These are phyloP conservation scores for Pilobolus umbonatus DNA, from an alignment of 192 early-diverging fungal species.

Conservation along the genomic window DNA sequence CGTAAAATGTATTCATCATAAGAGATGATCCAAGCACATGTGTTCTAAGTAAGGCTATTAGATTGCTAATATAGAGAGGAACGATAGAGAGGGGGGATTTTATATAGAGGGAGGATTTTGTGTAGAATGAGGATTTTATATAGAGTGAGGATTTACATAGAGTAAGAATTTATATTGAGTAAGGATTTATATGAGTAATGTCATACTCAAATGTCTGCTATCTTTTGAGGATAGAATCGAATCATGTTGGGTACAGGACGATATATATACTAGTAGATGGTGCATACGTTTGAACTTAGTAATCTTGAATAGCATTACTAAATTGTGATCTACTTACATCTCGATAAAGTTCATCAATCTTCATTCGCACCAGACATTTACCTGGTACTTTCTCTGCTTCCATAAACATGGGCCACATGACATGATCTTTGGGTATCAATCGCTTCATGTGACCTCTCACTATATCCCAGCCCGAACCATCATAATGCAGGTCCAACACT, in stretches of 20 bases:
- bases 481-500: slow-evolving; percentile 52
- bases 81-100: no score
- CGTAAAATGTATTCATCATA: no score
- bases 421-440: slow-evolving; percentile 41
- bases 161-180: no score
- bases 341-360: slow-evolving; percentile 60
- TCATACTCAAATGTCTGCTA: not conserved
- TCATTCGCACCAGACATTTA: slow-evolving; percentile 66
- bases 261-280: slow-evolving; percentile 33
- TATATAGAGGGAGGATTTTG: no score
- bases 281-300: not conserved
- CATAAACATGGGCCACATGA: slow-evolving; percentile 45
- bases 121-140: no score
- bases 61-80: no score
- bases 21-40: no score
- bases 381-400: slow-evolving; percentile 36
- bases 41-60: no score
- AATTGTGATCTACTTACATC: slow-evolving; percentile 37
- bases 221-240: slow-evolving; percentile 17
- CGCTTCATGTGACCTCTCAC: slow-evolving; percentile 44
- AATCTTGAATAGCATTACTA: not conserved
- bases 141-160: no score
- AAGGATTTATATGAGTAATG: no score
- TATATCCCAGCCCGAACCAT: slow-evolving; percentile 54
- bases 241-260: slow-evolving; percentile 32